Evolutionary conservation across 2,329 filamentous ascomycete species (phyloP).

Genomic region (Chaetomium globosum): DNA sequence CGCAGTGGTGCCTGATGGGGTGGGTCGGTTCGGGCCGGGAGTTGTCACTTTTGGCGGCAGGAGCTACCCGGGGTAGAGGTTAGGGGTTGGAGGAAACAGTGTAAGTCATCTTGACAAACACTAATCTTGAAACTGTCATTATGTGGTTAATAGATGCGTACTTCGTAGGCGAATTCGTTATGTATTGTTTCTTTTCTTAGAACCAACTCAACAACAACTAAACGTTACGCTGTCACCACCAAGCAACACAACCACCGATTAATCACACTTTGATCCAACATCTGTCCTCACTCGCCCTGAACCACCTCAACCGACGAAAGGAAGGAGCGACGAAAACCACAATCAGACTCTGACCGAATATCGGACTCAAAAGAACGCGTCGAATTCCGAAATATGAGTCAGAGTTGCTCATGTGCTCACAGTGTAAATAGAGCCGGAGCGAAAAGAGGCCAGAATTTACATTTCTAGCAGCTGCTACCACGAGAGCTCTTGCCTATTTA

Average conservation of each 20-base stretch:
- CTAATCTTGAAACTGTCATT: background rate
- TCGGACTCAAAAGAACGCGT: background rate
- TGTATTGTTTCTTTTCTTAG: background rate
- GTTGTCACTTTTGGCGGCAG: background rate
- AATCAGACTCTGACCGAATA: background rate
- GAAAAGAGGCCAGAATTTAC: background rate
- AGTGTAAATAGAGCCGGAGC: background rate
- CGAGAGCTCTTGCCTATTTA: background rate
- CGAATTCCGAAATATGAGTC: slow-evolving; percentile 1
- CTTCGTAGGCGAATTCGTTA: background rate
- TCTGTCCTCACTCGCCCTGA: slow-evolving; percentile 14
- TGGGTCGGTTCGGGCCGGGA: background rate
- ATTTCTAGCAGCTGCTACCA: background rate
- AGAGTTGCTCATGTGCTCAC: slow-evolving; percentile 14
- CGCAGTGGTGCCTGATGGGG: slow-evolving; percentile 20
- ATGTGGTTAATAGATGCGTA: too few relatives aligned
- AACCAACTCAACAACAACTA: background rate
- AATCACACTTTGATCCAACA: background rate
- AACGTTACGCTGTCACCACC: background rate
- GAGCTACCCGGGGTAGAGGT: background rate
- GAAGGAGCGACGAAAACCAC: slow-evolving; percentile 8
- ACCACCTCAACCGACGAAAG: background rate
- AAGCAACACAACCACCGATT: background rate
- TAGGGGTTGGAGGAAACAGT: background rate
- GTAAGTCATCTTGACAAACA: background rate